Conservation (phyloP, 2,329 filamentous ascomycete species). For the Ceratocystis colombiana region DNA sequence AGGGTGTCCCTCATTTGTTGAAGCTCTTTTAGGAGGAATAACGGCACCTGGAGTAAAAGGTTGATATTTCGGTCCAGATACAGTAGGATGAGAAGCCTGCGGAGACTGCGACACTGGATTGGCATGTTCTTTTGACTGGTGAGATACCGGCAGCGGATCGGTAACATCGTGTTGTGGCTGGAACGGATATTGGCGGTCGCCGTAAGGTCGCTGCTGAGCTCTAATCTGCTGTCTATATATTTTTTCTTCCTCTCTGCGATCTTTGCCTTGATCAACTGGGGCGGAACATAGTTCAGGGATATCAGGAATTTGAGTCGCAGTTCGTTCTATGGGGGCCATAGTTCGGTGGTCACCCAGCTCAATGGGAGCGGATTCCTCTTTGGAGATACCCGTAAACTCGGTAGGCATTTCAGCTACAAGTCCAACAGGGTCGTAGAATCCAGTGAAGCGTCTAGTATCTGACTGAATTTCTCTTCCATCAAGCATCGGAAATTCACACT, state of each 20-base stretch:
- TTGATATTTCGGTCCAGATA: slow-evolving; percentile 8
- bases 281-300: slow-evolving; percentile 36
- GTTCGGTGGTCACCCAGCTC: slow-evolving; percentile 38
- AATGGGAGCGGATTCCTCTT: slow-evolving; percentile 38
- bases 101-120: neutral
- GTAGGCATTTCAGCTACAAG: slow-evolving; percentile 41
- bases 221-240: slow-evolving; percentile 7
- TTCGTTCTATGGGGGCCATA: slow-evolving; percentile 31
- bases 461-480: slow-evolving; percentile 32
- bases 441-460: slow-evolving; percentile 26
- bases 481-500: slow-evolving; percentile 31
- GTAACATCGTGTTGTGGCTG: slow-evolving; percentile 21
- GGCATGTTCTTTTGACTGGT: neutral
- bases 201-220: slow-evolving; percentile 19
- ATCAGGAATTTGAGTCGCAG: slow-evolving; percentile 24
- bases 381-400: slow-evolving; percentile 35
- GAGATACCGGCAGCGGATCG: neutral
- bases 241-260: slow-evolving; percentile 13
- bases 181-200: slow-evolving; percentile 25
- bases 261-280: neutral
- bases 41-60: slow-evolving; percentile 18
- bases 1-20: neutral
- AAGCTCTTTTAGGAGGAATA: neutral
- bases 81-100: neutral
- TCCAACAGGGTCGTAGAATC: slow-evolving; percentile 36